phyloP scores from a whole-genome alignment of 2,329 filamentous ascomycete genomes.

The Monilinia aucupariae region DNA sequence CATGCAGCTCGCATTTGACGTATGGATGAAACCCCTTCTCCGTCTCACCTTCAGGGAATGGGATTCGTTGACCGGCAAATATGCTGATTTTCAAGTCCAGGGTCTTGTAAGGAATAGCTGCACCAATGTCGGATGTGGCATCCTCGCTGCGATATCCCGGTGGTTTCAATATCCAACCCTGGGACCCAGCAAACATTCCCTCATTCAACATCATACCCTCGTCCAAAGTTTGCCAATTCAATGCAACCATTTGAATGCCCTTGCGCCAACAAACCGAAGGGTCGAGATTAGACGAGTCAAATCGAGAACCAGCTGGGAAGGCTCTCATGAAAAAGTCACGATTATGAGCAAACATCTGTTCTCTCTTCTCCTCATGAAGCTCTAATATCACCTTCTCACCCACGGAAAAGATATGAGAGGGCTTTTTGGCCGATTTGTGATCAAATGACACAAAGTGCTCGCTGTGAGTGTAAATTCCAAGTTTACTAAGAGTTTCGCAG shows the following conservation, averaged over 20 bases:
- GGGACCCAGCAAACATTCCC: slow-evolving; percentile 77
- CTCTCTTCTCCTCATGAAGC: slow-evolving; percentile 49
- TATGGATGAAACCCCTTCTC: slow-evolving; percentile 58
- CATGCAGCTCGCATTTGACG: slow-evolving; percentile 74
- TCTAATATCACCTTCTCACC: slow-evolving; percentile 60
- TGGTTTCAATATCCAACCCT: slow-evolving; percentile 84
- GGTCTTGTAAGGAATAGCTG: slow-evolving; percentile 41
- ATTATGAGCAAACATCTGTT: slow-evolving; percentile 74
- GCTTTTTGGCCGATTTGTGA: slow-evolving; percentile 55
- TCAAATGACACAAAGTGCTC: slow-evolving; percentile 72
- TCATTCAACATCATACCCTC: slow-evolving; percentile 95
- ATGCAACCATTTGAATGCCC: slow-evolving; percentile 82
- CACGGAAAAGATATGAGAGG: slow-evolving; percentile 63
- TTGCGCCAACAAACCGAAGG: slow-evolving; percentile 81
- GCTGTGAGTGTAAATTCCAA: slow-evolving; percentile 83
- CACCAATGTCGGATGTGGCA: slow-evolving; percentile 27
- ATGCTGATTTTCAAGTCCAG: slow-evolving; percentile 68
- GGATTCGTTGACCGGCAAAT: slow-evolving; percentile 70
- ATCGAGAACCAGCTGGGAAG: slow-evolving; percentile 77
- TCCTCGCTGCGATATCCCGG: slow-evolving; percentile 54
- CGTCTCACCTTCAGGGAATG: slow-evolving; percentile 53
- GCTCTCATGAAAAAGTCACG: slow-evolving; percentile 76
- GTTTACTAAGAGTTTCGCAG: slow-evolving; percentile 62
- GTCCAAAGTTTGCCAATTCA: slow-evolving; percentile 92
- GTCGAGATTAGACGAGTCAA: slow-evolving; percentile 81